A percentile compares a stretch with the other conserved stretches of the same genome.
phyloP scores from a whole-genome alignment of 331 rosid species.

The Quercus phellos region DNA sequence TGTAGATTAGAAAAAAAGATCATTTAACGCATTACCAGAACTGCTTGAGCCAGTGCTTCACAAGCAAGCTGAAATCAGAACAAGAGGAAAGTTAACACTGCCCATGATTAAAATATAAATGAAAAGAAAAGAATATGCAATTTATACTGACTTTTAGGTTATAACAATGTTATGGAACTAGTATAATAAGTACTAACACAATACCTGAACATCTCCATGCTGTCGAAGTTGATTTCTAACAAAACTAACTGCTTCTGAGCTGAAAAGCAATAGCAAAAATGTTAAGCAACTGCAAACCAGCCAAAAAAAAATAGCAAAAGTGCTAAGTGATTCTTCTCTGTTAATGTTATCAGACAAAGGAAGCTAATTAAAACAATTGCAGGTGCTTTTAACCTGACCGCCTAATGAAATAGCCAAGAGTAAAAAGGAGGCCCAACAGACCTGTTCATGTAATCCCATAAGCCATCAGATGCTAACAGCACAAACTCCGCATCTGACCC shows the following conservation, averaged over 20 bases:
- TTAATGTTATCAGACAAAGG: neutral
- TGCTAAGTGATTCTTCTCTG: conserved; percentile 15
- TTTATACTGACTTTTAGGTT: neutral
- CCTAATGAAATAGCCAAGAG: conserved; percentile 13
- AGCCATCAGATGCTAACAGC: conserved; percentile 92
- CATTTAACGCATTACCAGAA: conserved; percentile 46
- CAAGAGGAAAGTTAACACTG: conserved; percentile 13
- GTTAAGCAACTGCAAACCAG: conserved; percentile 61
- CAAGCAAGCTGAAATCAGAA: conserved; percentile 67
- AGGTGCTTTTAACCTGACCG: neutral
- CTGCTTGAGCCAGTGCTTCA: conserved; percentile 88
- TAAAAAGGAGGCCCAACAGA: conserved; percentile 22
- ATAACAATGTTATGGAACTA: neutral
- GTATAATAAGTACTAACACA: neutral
- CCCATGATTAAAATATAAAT: neutral
- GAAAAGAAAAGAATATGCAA: conserved; percentile 8
- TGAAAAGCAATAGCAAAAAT: conserved; percentile 41
- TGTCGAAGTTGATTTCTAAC: conserved; percentile 75
- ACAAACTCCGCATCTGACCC: conserved; percentile 75
- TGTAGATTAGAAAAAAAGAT: neutral
- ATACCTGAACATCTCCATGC: conserved; percentile 93
- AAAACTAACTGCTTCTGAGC: conserved; percentile 79
- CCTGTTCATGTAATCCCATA: conserved; percentile 98
- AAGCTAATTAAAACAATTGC: neutral
- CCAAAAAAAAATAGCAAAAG: conserved; percentile 44